Base-by-base conservation (phyloP, 2,329 filamentous ascomycete genomes). In the Didymella arachidicola region DNA sequence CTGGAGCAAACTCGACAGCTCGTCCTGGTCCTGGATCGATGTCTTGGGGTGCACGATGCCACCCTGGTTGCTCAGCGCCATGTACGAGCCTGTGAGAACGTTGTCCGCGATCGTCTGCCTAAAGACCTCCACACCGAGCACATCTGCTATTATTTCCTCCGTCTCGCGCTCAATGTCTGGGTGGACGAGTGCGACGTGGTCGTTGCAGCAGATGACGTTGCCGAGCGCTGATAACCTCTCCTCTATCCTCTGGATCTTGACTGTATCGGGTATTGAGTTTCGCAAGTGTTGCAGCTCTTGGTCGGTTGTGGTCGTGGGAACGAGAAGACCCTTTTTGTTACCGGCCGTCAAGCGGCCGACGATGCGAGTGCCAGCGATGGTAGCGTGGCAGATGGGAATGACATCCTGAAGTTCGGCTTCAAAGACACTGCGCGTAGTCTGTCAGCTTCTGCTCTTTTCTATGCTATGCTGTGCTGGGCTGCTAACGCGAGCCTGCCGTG, bases 11-110 rank as follows among this genome's bases (percentile, higher is more conserved):
- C 89, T 93, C 64, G 90, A 93, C 65, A 99, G 86, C 83, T 99
- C 95, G 78, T 99, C 95, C 84, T 99, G 95, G 79, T 99, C 95
- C 80, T 97, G 92, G 74, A 98, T 95, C 67, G 87, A 90, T 39
- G 95, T 98, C 84, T 97, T 97, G 69, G 95, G 94, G 78, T 99
- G 95, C 47, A 99, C 95, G 69, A 99, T 90, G 12, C 95, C 95
- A 67, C 95, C 95, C 79, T 94, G 91, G 83, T 99, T 99, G 72
- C 90, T 94, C 62, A 99, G 85, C 54, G 91, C 87, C 93, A 98
- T 98, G 84, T 99, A 99, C 49, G 89, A 93, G 61, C 95, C 95
- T 36, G 96, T 95, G 27, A 99, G 87, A 57, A 99, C 95, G 76
- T 98, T 97, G 80, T 97, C 93, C 72, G 94, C 93, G 61, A 99